phyloP scores from a whole-genome alignment of 306 rosid genomes.

The Castanopsis chinensis region DNA sequence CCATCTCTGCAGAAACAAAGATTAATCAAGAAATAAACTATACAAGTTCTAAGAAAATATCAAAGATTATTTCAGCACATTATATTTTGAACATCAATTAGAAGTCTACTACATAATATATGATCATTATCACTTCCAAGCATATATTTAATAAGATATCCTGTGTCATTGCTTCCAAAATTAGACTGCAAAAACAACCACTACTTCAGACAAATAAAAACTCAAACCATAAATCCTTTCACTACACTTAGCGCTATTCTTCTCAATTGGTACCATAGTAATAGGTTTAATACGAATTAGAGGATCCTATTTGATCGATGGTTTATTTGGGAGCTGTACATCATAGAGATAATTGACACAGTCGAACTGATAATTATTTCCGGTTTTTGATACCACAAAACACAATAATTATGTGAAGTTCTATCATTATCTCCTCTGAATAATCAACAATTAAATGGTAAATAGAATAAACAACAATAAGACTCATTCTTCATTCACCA shows the following conservation, averaged over 20 bases:
- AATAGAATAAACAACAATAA: not conserved
- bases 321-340: too few species aligned
- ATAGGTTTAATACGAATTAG: too few species aligned
- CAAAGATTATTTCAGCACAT: not conserved
- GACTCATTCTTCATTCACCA: not conserved
- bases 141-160: too few species aligned
- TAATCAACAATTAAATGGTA: not conserved
- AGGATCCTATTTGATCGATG: too few species aligned
- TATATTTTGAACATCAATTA: not conserved
- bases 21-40: not conserved
- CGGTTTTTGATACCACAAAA: not conserved
- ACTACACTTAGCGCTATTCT: too few species aligned
- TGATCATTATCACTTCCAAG: too few species aligned
- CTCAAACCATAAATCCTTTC: too few species aligned
- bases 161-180: too few species aligned
- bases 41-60: not conserved
- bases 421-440: not conserved
- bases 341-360: not conserved
- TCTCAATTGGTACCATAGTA: too few species aligned
- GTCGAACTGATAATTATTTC: not conserved
- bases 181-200: too few species aligned
- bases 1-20: slow-evolving; percentile 43
- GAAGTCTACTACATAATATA: too few species aligned
- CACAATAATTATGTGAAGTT: not conserved
- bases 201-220: too few species aligned